Evolutionary conservation across 345 rosid species (phyloP).

Genomic region (Microthlaspi erraticum): DNA sequence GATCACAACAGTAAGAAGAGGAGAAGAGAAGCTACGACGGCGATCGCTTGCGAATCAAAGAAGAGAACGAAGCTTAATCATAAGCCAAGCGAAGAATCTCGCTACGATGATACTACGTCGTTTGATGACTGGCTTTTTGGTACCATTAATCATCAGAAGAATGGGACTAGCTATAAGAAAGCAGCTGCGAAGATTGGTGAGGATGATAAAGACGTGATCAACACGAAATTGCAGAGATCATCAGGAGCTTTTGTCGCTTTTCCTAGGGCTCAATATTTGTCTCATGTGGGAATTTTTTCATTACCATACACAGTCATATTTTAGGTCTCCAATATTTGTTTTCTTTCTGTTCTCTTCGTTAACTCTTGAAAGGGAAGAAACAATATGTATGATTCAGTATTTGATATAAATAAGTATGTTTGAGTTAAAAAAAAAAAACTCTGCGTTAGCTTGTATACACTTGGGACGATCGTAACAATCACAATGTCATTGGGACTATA

Average conservation of each 20-base stretch:
- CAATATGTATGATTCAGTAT: no score
- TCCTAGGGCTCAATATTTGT: conserved; percentile 49
- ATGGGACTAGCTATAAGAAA: background rate
- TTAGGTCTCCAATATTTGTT: conserved; percentile 19
- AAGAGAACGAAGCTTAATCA: conserved; percentile 3
- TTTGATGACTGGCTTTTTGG: conserved; percentile 60
- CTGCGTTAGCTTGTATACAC: background rate
- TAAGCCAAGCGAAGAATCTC: conserved; percentile 21
- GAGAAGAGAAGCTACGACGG: conserved; percentile 19
- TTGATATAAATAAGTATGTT: no score
- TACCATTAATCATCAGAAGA: background rate
- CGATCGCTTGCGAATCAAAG: background rate
- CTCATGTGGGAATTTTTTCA: conserved; percentile 48
- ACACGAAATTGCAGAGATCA: background rate
- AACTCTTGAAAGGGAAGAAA: no score
- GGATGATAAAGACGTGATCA: conserved; percentile 15
- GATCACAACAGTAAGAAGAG: conserved; percentile 52
- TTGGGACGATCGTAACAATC: background rate
- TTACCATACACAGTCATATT: conserved; percentile 66
- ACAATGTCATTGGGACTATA: conserved; percentile 7
- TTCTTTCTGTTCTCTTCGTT: background rate
- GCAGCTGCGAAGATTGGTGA: background rate
- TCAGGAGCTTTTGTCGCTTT: background rate
- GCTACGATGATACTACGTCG: conserved; percentile 22
- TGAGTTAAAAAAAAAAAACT: background rate